These are phyloP conservation scores for Lentinus polychrous DNA, from an alignment of 1,284 basidiomycete species.

Conservation along the genomic window DNA sequence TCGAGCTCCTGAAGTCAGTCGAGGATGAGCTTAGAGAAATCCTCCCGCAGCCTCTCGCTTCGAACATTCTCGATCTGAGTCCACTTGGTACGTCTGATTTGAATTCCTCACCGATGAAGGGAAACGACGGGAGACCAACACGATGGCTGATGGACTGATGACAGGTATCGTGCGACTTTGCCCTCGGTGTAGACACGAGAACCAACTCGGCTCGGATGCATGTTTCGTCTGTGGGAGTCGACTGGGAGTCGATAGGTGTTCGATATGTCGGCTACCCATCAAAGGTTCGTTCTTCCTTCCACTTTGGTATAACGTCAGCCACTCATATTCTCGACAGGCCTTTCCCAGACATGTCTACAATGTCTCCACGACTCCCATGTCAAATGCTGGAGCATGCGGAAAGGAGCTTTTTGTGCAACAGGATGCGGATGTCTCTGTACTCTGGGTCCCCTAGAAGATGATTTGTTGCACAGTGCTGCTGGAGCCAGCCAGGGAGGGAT, in stretches of 20 bases:
- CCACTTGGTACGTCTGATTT: constrained; percentile 15
- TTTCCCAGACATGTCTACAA: constrained; percentile 20
- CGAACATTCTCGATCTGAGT: constrained; percentile 29
- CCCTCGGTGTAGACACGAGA: constrained; percentile 23
- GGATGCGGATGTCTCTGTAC: constrained; percentile 25
- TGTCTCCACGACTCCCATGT: constrained; percentile 25
- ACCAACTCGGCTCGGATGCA: constrained; percentile 8
- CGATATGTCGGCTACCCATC: constrained; percentile 72
- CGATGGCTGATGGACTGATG: not conserved
- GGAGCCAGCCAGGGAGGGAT: not conserved
- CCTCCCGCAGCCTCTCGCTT: constrained; percentile 21
- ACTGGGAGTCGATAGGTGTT: constrained; percentile 47
- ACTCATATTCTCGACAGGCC: constrained; percentile 13
- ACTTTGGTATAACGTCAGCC: not conserved
- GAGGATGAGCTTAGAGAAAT: constrained; percentile 25
- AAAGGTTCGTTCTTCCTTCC: constrained; percentile 46
- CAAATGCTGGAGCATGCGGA: constrained; percentile 19
- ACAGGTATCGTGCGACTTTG: constrained; percentile 25
- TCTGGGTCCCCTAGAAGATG: not conserved
- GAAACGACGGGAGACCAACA: no score
- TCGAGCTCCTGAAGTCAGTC: constrained; percentile 63
- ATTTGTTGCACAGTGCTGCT: not conserved
- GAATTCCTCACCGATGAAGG: not conserved
- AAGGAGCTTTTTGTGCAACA: constrained; percentile 18
- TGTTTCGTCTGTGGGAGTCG: constrained; percentile 46